A percentile compares a stretch with the other conserved stretches of the same genome.
Evolutionary conservation across 208 protist species (phyloP).

Genomic region (Trypanosoma platydactyli): DNA sequence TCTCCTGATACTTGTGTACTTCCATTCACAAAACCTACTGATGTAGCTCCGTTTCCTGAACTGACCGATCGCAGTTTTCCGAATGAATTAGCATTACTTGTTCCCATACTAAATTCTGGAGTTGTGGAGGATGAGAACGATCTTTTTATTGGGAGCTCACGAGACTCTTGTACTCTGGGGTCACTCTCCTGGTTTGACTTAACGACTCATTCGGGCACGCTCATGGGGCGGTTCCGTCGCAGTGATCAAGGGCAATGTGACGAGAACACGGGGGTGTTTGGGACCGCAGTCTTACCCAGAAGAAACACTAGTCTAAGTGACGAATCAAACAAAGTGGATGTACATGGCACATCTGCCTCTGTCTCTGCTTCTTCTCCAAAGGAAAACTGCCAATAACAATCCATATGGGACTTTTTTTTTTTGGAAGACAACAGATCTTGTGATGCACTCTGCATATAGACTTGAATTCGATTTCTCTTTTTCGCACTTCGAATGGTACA

Average conservation of each 20-base stretch:
- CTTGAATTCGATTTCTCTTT: no score
- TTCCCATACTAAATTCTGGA: constrained; percentile 12
- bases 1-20: neutral
- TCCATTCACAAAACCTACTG: constrained; percentile 12
- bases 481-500: no score
- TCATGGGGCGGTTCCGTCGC: neutral
- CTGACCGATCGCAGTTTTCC: constrained; percentile 3
- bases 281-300: neutral
- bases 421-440: no score
- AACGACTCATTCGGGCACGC: neutral
- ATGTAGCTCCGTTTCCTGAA: constrained; percentile 7
- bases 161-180: constrained; percentile 12
- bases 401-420: neutral
- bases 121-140: neutral
- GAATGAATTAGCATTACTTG: neutral
- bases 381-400: neutral
- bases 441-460: no score
- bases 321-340: neutral
- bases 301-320: neutral
- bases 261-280: neutral
- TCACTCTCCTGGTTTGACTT: constrained; percentile 14
- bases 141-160: constrained; percentile 4
- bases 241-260: neutral
- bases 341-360: neutral
- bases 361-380: neutral